Base-by-base conservation (phyloP, 1,284 basidiomycete species). In the Moesziomyces globuligerus region DNA sequence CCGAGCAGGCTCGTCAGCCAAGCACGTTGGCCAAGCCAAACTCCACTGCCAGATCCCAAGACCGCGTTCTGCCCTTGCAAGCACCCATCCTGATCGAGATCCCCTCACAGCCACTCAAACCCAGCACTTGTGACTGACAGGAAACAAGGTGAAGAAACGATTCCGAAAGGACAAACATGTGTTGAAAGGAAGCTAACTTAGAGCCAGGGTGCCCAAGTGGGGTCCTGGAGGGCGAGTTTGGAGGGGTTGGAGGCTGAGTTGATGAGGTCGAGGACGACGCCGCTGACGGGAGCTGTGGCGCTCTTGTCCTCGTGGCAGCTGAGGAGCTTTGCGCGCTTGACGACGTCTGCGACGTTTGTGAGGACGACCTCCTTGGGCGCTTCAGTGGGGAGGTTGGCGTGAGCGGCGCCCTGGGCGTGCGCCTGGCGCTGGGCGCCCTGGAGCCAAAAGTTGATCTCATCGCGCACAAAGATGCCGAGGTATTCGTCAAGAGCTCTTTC, bases 401-500 rank as follows among this genome's bases (percentile, higher is more conserved):
- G 17, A 2, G 47, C 26, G 1, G 48, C 25, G 0, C 36, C 49
- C 10, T 32, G 40, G 11, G 37, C 44, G 9, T 65, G 57, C 3
- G 60, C 71, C 21, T 79, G 66, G 7, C 78, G 42, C 34, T 80
- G 78, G 0, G 66, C 57, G n/a, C 76, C 74, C 44, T 68, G 72
- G 32, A 83, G 76, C 90, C 90, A 93, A 15, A 87, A 87, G 74
- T 89, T 87, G 48, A 97, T 90, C 84, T 99, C 96, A 81, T 99
- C 96, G 26, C 94, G 88, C 23, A 92, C 89, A 82, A 97, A 97
- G 50, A 97, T 86, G 68, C 90, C 91, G 15, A 96, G 86, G 58
- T 92, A 91, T 75, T 93, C 90, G 70, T 95, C 93, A 53, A 97
- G 85, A 59, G 94, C 90, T 80, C 89, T 91, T 85, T 98, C 94